Evolutionary conservation across 1,284 basidiomycete genomes (phyloP).

Genomic region (Marasmius oreades): DNA sequence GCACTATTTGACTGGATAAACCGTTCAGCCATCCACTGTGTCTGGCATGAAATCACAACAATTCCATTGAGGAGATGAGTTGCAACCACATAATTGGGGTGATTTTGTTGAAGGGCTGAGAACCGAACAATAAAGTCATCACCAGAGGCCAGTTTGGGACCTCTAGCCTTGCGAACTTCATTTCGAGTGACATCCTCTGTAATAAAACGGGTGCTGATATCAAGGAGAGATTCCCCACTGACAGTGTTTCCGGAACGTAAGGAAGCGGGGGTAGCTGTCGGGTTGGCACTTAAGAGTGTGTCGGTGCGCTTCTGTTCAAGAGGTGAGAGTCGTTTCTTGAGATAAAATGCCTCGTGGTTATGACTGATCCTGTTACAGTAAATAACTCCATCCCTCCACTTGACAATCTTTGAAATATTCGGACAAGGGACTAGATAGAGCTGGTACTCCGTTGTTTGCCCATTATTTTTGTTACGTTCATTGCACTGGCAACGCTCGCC

Average conservation of each 20-base stretch:
- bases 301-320: not conserved
- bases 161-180: not conserved
- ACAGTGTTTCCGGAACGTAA: not conserved
- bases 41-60: conserved; percentile 6
- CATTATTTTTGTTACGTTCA: not conserved
- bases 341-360: not conserved
- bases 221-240: too few species aligned
- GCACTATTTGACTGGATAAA: not conserved
- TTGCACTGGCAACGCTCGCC: not conserved
- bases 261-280: not conserved
- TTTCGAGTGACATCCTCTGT: not conserved
- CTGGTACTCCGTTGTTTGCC: not conserved
- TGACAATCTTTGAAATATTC: not conserved
- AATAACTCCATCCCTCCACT: not conserved
- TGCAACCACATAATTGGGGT: conserved; percentile 2
- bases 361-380: not conserved
- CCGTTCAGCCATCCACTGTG: conserved; percentile 4
- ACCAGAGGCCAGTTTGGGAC: not conserved
- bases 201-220: too few species aligned
- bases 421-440: not conserved
- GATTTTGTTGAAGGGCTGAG: conserved; percentile 1
- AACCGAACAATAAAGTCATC: conserved; percentile 7
- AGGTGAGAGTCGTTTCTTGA: not conserved
- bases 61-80: conserved; percentile 1
- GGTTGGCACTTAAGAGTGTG: not conserved